Evolutionary conservation across 148 eudicot genomes (phyloP).

Genomic region (Cornus controversa): DNA sequence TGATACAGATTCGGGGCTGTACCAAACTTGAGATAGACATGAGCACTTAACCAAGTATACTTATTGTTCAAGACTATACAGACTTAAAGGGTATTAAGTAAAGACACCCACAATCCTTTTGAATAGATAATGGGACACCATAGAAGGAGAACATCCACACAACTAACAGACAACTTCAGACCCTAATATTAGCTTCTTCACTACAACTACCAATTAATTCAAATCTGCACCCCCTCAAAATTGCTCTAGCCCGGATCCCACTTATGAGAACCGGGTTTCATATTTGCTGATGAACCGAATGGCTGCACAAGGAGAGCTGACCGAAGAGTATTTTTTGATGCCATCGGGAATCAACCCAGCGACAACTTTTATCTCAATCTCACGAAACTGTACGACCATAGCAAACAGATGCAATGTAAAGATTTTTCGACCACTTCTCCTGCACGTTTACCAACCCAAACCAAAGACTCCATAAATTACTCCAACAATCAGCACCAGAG

Average conservation of each 20-base stretch:
- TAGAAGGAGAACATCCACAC: slow-evolving; percentile 1
- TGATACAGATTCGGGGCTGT: background rate
- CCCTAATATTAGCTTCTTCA: slow-evolving; percentile 5
- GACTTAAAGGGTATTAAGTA: background rate
- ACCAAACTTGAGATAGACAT: background rate
- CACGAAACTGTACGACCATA: slow-evolving; percentile 72
- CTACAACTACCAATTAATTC: slow-evolving; percentile 12
- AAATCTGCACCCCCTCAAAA: slow-evolving; percentile 26
- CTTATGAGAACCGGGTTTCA: slow-evolving; percentile 4
- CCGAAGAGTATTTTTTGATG: no score
- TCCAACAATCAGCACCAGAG: background rate
- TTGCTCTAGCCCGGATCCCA: slow-evolving; percentile 12
- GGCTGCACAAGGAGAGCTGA: no score
- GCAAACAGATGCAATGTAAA: slow-evolving; percentile 64
- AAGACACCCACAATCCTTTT: background rate
- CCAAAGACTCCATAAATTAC: background rate
- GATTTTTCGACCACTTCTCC: slow-evolving; percentile 75
- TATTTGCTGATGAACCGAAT: background rate
- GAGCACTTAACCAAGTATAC: background rate
- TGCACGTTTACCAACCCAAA: slow-evolving; percentile 29
- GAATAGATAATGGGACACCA: background rate
- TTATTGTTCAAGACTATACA: slow-evolving; percentile 10
- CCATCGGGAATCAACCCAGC: slow-evolving; percentile 4
- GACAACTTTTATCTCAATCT: background rate
- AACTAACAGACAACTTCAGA: slow-evolving; percentile 15